Base-by-base conservation (phyloP, 805 yeast species). In the Ogataea zsoltii region DNA sequence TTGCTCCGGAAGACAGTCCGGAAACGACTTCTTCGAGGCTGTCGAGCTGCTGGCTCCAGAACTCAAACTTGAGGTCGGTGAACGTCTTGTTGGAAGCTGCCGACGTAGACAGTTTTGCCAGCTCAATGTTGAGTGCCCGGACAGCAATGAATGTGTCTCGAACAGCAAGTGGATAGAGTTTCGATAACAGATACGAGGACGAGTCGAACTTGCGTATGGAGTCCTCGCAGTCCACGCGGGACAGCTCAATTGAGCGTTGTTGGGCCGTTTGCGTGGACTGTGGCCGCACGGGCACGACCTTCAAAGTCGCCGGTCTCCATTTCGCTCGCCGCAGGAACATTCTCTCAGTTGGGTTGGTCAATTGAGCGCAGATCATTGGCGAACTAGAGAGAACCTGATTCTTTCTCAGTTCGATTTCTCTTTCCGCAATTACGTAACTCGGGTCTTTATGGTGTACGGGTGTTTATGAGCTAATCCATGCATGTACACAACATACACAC, bases 1-100 rank as follows among this genome's bases (percentile, higher is more conserved):
- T 13, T 15, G 19, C 29, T 14, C 17, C 18, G 33, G 18, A 5
- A n/a, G 33, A 17, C 13, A 11, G 2, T 5, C 16, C 26, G 2
- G 46, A 19, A 9, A 5, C 15, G 7, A 16, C 44, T 30, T 23
- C 40, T 16, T 45, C 54, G 7, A 80, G 69, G 47, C 70, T 72
- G 31, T 72, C 70, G 6, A 88, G 46, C 47, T 77, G 70, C 41
- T 84, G 85, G 49, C 80, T 73, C 96, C 96, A 88, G 62, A 84
- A 85, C 54, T 82, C 80, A 60, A 85, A 79, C 56, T 85, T 81
- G 58, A 86, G 45, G 62, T 74, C 75, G 38, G 29, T 75, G 71
- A 60, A 72, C 29, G 36, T 71, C 46, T 33, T 53, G 38, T 50
- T 67, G n/a, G 40, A 37, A 2, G 16, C 32, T 14, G 16, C 28